Base-by-base conservation (phyloP, 306 rosid species). In the Ormosia semicastrata region DNA sequence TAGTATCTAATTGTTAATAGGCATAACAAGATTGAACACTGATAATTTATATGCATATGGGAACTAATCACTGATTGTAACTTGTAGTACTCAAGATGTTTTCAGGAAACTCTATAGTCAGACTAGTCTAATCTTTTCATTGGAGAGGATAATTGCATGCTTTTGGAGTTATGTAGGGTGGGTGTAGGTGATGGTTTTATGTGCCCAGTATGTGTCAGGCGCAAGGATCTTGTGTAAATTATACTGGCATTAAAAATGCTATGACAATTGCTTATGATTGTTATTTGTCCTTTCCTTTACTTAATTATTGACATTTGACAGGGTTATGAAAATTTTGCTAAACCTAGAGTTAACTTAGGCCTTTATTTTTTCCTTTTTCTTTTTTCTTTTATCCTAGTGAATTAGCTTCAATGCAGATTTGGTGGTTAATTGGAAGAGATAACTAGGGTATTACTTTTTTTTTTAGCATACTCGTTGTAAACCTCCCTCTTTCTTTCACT, bases 1-100 rank as follows among this genome's bases (percentile, higher is more conserved):
- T 15, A 78, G 72, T 15, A 65, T 66, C 49, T 52, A 79, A 65
- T 50, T 72, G 63, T 83, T 60, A 85, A 60, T 39, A 82, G 46
- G 69, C 18, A 44, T 34, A 44, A 34, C 76, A 50, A 34, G 30
- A 52, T 56, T 49, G 57, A 71, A 41, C 68, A 62, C 14, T 37
- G 52, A 47, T 78, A 34, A 33, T 40, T 33, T 24, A 59, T 17
- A 60, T 43, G 50, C 36, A 46, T 15, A 56, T 82, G 52, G 41
- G 63, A 82, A 59, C 62, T 76, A 75, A 60, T 77, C 18, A 10
- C 81, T 46, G 8, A 73, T 62, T 66, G 67, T 33, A 84, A 36
- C 8, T 40, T 73, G 60, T 15, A 59, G 11, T 2, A 30, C 39
- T 52, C 54, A 64, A 40, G 33, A 67, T 66, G 73, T 41, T 62